These are phyloP conservation scores for Tripterygium wilfordii DNA, from an alignment of 177 flowering plant genomes.

Conservation along the genomic window DNA sequence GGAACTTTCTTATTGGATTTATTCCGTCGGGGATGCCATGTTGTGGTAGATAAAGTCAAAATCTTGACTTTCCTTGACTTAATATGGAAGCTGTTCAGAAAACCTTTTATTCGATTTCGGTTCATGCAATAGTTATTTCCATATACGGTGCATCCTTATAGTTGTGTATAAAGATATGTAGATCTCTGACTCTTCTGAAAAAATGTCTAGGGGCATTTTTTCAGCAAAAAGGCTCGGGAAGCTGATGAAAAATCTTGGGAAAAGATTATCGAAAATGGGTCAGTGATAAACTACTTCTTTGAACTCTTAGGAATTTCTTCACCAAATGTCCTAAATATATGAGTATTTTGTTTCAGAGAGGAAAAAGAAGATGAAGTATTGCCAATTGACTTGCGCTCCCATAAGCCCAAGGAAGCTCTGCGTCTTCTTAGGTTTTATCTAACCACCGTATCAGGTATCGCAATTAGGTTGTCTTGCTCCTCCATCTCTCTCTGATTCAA, in stretches of 20 bases:
- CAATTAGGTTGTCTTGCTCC: constrained; percentile 16
- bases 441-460: constrained; percentile 31
- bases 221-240: constrained; percentile 27
- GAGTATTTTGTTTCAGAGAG: not conserved
- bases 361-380: constrained; percentile 18
- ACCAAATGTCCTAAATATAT: not conserved
- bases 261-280: constrained; percentile 22
- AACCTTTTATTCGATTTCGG: too few species aligned
- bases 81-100: too few species aligned
- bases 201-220: constrained; percentile 31
- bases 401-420: constrained; percentile 40
- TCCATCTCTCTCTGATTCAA: too few species aligned
- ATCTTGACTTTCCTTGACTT: too few species aligned
- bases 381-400: constrained; percentile 19
- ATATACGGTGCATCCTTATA: too few species aligned
- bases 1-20: too few species aligned
- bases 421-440: constrained; percentile 37
- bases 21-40: too few species aligned
- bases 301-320: not conserved
- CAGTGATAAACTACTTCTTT: not conserved
- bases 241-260: constrained; percentile 29
- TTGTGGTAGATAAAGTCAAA: too few species aligned
- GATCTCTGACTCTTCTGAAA: too few species aligned
- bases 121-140: too few species aligned
- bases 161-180: too few species aligned